A percentile compares a stretch with the other conserved stretches of the same genome.
phyloP scores from a whole-genome alignment of 1,284 basidiomycete genomes.

The Xerocomus cyaneibrunnescens region DNA sequence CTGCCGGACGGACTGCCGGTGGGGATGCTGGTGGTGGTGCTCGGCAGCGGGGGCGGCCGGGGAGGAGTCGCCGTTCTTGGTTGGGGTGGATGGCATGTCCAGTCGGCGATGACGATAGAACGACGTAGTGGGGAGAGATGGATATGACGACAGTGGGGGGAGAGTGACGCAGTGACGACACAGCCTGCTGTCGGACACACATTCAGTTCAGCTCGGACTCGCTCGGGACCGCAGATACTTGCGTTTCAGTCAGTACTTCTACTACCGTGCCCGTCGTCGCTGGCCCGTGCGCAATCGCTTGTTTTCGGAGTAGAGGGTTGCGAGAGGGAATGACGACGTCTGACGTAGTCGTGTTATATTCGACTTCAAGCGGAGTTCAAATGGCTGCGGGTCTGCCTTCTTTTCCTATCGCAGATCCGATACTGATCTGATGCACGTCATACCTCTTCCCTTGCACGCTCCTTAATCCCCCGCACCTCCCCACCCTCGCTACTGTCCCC shows the following conservation, averaged over 20 bases:
- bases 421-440: conserved; percentile 38
- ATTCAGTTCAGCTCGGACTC: conserved; percentile 25
- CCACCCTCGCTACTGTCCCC: not conserved
- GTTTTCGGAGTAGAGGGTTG: conserved; percentile 33
- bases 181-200: conserved; percentile 19
- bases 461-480: conserved; percentile 24
- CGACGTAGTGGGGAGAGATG: not conserved
- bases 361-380: conserved; percentile 39
- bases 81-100: conserved; percentile 29
- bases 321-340: conserved; percentile 39
- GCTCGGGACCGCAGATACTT: conserved; percentile 30
- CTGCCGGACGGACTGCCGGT: conserved; percentile 35
- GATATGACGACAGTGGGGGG: conserved; percentile 22
- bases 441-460: conserved; percentile 22
- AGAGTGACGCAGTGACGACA: conserved; percentile 26
- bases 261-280: conserved; percentile 18
- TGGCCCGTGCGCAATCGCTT: conserved; percentile 35
- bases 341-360: conserved; percentile 43
- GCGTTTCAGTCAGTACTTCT: conserved; percentile 19
- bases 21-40: conserved; percentile 12
- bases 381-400: conserved; percentile 13
- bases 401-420: conserved; percentile 38
- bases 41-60: conserved; percentile 11
- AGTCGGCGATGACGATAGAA: not conserved
- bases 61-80: conserved; percentile 29